Conservation (phyloP, 176 grass and related monocot species). For the Microstegium vimineum region DNA sequence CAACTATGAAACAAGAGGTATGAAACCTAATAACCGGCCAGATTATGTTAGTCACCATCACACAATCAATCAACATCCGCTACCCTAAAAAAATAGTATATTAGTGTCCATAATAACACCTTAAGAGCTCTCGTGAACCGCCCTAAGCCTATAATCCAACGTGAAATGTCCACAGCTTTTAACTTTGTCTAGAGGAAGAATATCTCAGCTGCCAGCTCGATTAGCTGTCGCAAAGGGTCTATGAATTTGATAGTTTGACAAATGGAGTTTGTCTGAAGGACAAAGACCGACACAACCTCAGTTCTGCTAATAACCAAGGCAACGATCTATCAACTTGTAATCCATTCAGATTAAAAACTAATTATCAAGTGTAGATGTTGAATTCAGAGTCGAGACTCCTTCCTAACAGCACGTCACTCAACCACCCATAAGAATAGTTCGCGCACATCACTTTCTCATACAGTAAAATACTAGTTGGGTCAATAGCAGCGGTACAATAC, state of each 20-base stretch:
- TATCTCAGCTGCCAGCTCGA: neutral
- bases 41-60: neutral
- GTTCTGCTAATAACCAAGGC: neutral
- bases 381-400: neutral
- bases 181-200: neutral
- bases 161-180: neutral
- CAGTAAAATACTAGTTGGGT: constrained; percentile 18
- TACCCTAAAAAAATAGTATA: neutral
- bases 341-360: neutral
- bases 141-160: neutral
- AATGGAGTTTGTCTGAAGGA: neutral
- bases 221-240: neutral
- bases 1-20: neutral
- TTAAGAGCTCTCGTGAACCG: neutral
- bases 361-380: neutral
- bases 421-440: neutral
- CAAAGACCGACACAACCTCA: neutral
- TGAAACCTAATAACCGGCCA: neutral
- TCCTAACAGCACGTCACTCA: neutral
- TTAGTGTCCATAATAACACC: neutral
- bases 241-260: neutral
- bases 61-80: constrained; percentile 16
- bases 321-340: neutral
- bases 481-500: constrained; percentile 40
- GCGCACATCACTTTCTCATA: constrained; percentile 16